phyloP scores from a whole-genome alignment of 148 eudicot species.

The Pouteria glomerata region DNA sequence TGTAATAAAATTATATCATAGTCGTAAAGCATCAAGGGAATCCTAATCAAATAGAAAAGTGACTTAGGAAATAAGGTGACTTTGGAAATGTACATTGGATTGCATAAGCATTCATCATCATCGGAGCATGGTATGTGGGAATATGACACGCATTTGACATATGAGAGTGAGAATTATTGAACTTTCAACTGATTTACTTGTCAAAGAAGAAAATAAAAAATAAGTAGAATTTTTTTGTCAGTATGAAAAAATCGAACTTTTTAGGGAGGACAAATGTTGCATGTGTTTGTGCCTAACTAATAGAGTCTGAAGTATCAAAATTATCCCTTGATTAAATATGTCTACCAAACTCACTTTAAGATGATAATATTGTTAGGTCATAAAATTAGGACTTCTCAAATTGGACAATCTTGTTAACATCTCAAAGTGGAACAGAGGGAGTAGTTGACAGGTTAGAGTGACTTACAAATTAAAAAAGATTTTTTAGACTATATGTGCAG shows the following conservation, averaged over 20 bases:
- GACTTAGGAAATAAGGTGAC: no score
- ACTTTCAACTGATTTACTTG: neutral
- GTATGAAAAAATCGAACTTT: no score
- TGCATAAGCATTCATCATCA: neutral
- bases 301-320: neutral
- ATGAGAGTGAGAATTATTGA: neutral
- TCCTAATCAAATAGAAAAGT: no score
- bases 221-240: no score
- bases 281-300: neutral
- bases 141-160: neutral
- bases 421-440: neutral
- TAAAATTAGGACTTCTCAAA: neutral
- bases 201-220: no score
- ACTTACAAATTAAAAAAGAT: no score
- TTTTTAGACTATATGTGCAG: no score
- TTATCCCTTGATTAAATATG: neutral
- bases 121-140: neutral
- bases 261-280: neutral
- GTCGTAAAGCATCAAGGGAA: no score
- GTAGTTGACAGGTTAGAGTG: neutral
- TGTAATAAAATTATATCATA: no score
- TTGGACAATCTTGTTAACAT: neutral
- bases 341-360: neutral
- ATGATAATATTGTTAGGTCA: neutral
- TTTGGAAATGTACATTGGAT: neutral